A percentile compares a stretch with the other conserved stretches of the same genome.
phyloP scores from a whole-genome alignment of 2,329 filamentous ascomycete genomes.

The Graphilbum fragrans region DNA sequence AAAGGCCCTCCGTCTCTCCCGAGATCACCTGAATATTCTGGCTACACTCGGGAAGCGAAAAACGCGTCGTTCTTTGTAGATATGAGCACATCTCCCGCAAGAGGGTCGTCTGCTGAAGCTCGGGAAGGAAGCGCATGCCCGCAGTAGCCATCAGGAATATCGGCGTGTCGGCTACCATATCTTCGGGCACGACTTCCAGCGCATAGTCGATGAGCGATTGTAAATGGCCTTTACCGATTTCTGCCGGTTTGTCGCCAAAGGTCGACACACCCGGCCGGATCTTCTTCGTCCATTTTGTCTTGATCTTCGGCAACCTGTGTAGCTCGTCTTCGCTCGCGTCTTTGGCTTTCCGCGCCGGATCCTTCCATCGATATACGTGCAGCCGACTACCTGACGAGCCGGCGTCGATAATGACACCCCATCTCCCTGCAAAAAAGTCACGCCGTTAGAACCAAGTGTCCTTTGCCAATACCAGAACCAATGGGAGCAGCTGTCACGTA shows the following conservation, averaged over 20 bases:
- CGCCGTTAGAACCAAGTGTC: not conserved
- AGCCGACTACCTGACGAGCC: conserved; percentile 94
- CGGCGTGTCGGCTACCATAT: conserved; percentile 72
- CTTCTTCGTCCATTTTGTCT: conserved; percentile 86
- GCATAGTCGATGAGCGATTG: conserved; percentile 72
- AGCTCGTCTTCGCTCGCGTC: conserved; percentile 48
- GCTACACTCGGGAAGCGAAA: conserved; percentile 80
- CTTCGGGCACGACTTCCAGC: conserved; percentile 59
- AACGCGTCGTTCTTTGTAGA: conserved; percentile 62
- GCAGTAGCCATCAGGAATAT: conserved; percentile 94
- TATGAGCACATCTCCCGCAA: conserved; percentile 74
- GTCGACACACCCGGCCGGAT: conserved; percentile 87
- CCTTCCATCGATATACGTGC: conserved; percentile 89
- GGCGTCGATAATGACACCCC: conserved; percentile 93
- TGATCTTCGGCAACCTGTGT: conserved; percentile 62
- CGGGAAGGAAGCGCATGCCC: conserved; percentile 77
- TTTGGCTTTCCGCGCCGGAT: conserved; percentile 54
- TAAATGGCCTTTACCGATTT: conserved; percentile 73
- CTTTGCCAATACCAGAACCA: not conserved
- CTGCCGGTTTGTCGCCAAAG: conserved; percentile 64
- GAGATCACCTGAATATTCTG: conserved; percentile 88
- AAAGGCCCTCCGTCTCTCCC: conserved; percentile 89
- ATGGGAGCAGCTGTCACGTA: not conserved
- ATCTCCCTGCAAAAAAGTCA: conserved; percentile 38
- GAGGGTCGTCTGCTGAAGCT: conserved; percentile 58